Base-by-base conservation (phyloP, 2,329 filamentous ascomycete species). In the Aspergillus fischeri region DNA sequence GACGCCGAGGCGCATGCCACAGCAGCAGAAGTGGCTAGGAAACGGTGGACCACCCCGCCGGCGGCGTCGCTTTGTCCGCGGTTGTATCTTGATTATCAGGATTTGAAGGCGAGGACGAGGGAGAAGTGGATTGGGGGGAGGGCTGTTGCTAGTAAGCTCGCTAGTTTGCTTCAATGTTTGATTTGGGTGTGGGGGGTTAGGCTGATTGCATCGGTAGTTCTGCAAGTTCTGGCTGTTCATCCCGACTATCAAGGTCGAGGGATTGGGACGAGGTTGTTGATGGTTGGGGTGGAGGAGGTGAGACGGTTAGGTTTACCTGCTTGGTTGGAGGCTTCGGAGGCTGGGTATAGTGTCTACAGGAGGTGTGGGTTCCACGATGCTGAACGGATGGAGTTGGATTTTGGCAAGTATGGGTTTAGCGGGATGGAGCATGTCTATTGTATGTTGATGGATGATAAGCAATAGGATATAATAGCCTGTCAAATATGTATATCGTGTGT, bases 351-450 rank as follows among this genome's bases (percentile, higher is more conserved):
- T 7, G 10, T 55, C 2, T 55, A 55, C 38, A 45, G n/a, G 41
- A 51, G 21, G 5, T 55, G 53, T 25, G 53, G 53, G 28, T 55
- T 55, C 8, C 28, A 28, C 27, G 49, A 55, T 38, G 49, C 51
- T 3, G 48, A 29, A 8, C 38, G 45, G 17, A 29, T 51, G 5
- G 53, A 44, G 8, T 1, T 55, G 9, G 41, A 55, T n/a, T 51
- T 51, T 48, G 17, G 1, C 7, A 51, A 38, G 14, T 55, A 55
- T 25, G 53, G 53, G 9, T 7, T n/a, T 9, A 20, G 8, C 1
- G 41, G 41, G n/a, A 20, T 20, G 41, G 21, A 3, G n/a, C 20
- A 20, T 4, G 41, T 21, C 3, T 44, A 44, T 44, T n/a, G 41
- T 17, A 44, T 44, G 41, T 21, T 44, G 41, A 44, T 44, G 41